These are phyloP conservation scores for Zymoseptoria tritici DNA, from an alignment of 2,329 filamentous ascomycete species.

Conservation along the genomic window DNA sequence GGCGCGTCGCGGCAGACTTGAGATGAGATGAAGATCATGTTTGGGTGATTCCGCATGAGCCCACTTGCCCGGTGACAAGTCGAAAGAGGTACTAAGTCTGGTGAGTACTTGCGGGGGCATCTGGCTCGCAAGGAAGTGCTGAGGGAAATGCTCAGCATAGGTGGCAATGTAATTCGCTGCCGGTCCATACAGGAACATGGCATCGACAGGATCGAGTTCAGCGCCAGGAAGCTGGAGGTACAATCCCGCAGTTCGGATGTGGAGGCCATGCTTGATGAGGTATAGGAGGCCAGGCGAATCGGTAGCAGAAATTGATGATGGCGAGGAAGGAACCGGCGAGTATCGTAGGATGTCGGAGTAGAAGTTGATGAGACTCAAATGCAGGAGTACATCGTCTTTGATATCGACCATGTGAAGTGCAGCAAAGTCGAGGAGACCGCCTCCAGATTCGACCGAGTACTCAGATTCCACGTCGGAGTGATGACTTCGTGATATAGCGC, in stretches of 20 bases:
- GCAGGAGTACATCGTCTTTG: constrained; percentile 51
- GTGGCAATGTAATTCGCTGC: constrained; percentile 51
- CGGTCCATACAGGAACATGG: constrained; percentile 47
- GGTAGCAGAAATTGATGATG: not conserved
- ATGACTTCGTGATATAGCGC: constrained; percentile 45
- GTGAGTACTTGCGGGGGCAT: constrained; percentile 40
- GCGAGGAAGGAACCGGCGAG: not conserved
- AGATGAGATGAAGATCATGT: constrained; percentile 51
- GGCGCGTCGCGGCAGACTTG: constrained; percentile 48
- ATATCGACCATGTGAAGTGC: constrained; percentile 50
- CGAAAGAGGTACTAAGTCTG: constrained; percentile 41
- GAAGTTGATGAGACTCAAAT: constrained; percentile 53
- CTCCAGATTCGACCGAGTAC: constrained; percentile 29
- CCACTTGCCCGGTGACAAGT: constrained; percentile 42
- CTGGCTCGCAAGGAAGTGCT: constrained; percentile 45
- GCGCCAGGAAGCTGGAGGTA: constrained; percentile 45
- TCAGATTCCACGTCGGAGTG: constrained; percentile 44
- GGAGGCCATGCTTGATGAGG: constrained; percentile 44
- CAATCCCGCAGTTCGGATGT: constrained; percentile 43
- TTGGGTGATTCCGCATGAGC: constrained; percentile 48
- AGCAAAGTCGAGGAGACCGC: constrained; percentile 48
- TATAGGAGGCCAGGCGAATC: constrained; percentile 41
- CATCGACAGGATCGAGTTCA: constrained; percentile 43
- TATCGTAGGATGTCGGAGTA: constrained; percentile 44
- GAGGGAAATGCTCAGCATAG: constrained; percentile 49